These are phyloP conservation scores for Stemphylium lycopersici DNA, from an alignment of 2,329 filamentous ascomycete species.

Conservation along the genomic window DNA sequence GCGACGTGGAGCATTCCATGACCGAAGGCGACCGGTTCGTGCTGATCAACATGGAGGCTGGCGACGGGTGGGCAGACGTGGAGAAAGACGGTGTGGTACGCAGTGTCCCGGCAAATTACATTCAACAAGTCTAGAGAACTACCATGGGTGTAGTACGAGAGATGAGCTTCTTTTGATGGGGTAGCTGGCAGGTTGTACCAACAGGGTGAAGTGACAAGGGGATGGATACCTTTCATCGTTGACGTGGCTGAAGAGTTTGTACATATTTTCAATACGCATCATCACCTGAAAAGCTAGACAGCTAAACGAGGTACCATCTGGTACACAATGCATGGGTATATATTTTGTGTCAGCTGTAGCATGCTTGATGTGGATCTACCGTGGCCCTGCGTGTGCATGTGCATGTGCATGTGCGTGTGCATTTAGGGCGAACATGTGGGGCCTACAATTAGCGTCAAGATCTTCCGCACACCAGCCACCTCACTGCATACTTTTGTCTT, in stretches of 20 bases:
- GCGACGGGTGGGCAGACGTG: slow-evolving; percentile 96
- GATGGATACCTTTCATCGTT: neutral
- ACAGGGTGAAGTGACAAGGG: neutral
- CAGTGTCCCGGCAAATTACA: slow-evolving; percentile 93
- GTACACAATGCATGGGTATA: neutral
- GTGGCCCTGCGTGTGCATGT: neutral
- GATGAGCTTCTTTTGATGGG: slow-evolving; percentile 12
- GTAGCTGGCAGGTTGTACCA: neutral
- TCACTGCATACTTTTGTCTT: neutral
- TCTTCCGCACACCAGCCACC: neutral
- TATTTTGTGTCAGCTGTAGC: slow-evolving; percentile 4
- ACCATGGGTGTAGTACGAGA: slow-evolving; percentile 22
- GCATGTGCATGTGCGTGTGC: neutral
- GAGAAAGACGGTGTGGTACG: slow-evolving; percentile 86
- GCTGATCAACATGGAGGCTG: slow-evolving; percentile 82
- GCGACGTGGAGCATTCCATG: slow-evolving; percentile 89
- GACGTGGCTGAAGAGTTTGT: slow-evolving; percentile 8
- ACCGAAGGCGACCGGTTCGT: slow-evolving; percentile 89
- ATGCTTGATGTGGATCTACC: slow-evolving; percentile 1
- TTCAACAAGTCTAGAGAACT: slow-evolving; percentile 69
- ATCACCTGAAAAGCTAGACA: neutral
- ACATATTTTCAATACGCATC: slow-evolving; percentile 6
- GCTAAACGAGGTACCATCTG: neutral
- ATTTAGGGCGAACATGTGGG: slow-evolving; percentile 15
- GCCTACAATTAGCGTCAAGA: slow-evolving; percentile 1